A percentile compares a stretch with the other conserved stretches of the same genome.
Evolutionary conservation across 2,329 filamentous ascomycete genomes (phyloP).

Genomic region (Dactylella cylindrospora): DNA sequence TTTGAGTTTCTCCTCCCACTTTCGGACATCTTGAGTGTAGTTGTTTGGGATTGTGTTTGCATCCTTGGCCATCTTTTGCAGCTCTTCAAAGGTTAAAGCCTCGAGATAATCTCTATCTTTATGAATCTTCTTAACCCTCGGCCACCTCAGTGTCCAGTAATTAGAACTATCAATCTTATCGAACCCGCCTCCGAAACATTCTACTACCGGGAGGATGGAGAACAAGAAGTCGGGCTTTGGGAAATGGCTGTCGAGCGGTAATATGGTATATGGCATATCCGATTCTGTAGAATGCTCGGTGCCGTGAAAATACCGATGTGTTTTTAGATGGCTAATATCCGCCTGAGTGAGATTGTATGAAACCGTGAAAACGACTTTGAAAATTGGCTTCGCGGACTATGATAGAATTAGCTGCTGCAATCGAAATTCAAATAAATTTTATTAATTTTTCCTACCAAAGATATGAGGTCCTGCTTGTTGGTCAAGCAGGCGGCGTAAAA

Average conservation of each 20-base stretch:
- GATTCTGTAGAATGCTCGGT: conserved; percentile 47
- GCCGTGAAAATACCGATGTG: conserved; percentile 52
- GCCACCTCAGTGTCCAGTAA: conserved; percentile 76
- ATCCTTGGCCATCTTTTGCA: conserved; percentile 66
- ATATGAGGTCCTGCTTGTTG: conserved; percentile 63
- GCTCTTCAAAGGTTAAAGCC: conserved; percentile 66
- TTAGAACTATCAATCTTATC: conserved; percentile 68
- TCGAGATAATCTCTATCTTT: conserved; percentile 71
- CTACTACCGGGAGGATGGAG: conserved; percentile 71
- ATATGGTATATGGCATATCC: conserved; percentile 1
- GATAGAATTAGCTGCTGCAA: conserved; percentile 7
- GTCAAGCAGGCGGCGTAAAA: conserved; percentile 76
- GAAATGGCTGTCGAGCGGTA: conserved; percentile 7
- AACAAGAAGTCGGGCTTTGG: conserved; percentile 55
- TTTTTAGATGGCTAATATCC: conserved; percentile 55
- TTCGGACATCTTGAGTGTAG: conserved; percentile 62
- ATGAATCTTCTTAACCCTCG: conserved; percentile 74
- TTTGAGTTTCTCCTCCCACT: conserved; percentile 62
- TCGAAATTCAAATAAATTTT: neutral
- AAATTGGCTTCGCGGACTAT: conserved; percentile 48
- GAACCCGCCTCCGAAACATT: conserved; percentile 77
- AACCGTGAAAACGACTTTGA: conserved; percentile 50
- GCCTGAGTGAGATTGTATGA: conserved; percentile 55
- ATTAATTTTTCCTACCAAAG: conserved; percentile 3
- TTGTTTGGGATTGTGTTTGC: conserved; percentile 59